Conservation (phyloP, 345 rosid genomes). For the Kernera saxatilis region DNA sequence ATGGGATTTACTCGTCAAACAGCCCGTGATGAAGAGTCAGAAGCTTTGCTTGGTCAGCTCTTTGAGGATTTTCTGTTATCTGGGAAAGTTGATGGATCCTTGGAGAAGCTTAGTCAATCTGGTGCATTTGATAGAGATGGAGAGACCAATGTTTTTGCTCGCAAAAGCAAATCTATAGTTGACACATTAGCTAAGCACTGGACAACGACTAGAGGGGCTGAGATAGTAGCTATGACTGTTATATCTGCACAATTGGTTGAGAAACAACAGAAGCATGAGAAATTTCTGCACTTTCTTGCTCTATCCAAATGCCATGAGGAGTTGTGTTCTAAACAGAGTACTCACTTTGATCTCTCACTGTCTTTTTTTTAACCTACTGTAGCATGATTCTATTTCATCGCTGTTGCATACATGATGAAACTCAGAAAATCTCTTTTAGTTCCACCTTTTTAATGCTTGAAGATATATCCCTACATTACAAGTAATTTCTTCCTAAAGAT, state of each 20-base stretch:
- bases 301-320: slow-evolving; percentile 97
- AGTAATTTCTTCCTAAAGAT: neutral
- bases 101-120: slow-evolving; percentile 60
- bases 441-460: neutral
- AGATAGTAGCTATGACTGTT: slow-evolving; percentile 70
- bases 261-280: slow-evolving; percentile 88
- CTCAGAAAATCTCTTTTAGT: neutral
- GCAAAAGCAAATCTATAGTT: slow-evolving; percentile 77
- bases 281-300: slow-evolving; percentile 91
- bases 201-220: slow-evolving; percentile 98
- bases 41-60: slow-evolving; percentile 76
- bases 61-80: slow-evolving; percentile 68
- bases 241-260: slow-evolving; percentile 68
- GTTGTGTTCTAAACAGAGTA: slow-evolving; percentile 79
- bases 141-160: slow-evolving; percentile 73
- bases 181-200: slow-evolving; percentile 97
- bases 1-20: slow-evolving; percentile 53
- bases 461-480: neutral
- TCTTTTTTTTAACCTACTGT: neutral
- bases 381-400: neutral
- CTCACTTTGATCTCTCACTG: slow-evolving; percentile 13
- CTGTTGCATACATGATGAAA: neutral
- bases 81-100: slow-evolving; percentile 57
- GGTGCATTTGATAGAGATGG: slow-evolving; percentile 94
- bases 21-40: slow-evolving; percentile 85